Evolutionary conservation across 371 early-diverging fungal genomes (phyloP), one percentile per base, ranked within the genome.

Genomic region (Rhizopus stolonifer): DNA sequence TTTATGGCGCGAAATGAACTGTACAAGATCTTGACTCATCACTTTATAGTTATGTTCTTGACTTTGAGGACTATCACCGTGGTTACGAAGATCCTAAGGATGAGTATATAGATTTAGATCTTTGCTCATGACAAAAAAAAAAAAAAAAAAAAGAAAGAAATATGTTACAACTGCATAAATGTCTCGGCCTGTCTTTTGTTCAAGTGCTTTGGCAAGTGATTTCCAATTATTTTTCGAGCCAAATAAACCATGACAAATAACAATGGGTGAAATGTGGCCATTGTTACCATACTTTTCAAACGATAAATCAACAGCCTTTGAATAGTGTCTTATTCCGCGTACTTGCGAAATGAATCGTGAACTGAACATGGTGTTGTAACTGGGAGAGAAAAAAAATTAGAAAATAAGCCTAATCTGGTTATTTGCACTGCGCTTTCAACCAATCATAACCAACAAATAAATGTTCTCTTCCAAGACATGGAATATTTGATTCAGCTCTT

Each of bases 201-300:
- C 66, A 46, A 95, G 73, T 21, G 85, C 74, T 57, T 89, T 89
- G 42, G 87, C 80, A n/a, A 96, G 77, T 4, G 92, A 85, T 25
- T 81, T 72, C 95, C 95, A 94, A 70, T 95, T 95, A 57, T 95
- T 93, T 67, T 96, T 95, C 1, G 91, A 90, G 4, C 97, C 97
- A 68, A 95, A 94, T 19, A 97, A 76, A 21, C 97, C 96, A 68
- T 94, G 97, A 42, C 93, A 76, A 48, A 93, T 84, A 9, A 65
- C 29, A 6, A 94, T 74, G 9, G 93, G 68, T 24, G 68, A 40
- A 36, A 31, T 40, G 14, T 40, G 23, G 0, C 60, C 32, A 0
- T 54, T 40, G 15, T 64, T 49, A 1, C 60, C 36, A 40, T 52
- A 61, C 19, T 65, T 66, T 15, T 64, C 57, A 32, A 58, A 70